Conservation (phyloP, 352 stramenopile genomes). For the Phytophthora citricola region DNA sequence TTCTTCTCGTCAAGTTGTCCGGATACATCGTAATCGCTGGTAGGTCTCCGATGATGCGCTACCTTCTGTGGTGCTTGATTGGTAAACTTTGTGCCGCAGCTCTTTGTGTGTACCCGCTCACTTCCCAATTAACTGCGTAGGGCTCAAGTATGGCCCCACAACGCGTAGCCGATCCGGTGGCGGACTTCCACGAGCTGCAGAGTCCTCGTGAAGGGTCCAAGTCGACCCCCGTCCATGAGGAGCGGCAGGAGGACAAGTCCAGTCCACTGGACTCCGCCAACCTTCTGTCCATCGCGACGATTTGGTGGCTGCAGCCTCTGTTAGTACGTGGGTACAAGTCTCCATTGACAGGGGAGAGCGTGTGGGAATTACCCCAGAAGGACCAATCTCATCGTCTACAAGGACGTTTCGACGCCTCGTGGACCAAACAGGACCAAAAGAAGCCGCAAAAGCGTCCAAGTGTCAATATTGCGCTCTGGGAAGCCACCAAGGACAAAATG, state of each 20-base stretch:
- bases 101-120: background rate
- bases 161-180: background rate
- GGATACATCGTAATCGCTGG: no score
- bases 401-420: conserved; percentile 52
- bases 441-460: conserved; percentile 21
- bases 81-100: conserved; percentile 1
- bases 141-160: conserved; percentile 11
- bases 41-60: background rate
- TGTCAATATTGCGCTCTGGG: conserved; percentile 61
- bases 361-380: conserved; percentile 52
- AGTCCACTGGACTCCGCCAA: conserved; percentile 49
- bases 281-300: conserved; percentile 50
- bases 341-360: conserved; percentile 42
- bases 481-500: conserved; percentile 48
- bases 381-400: conserved; percentile 53
- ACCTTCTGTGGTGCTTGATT: conserved; percentile 1
- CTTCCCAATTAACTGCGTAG: conserved; percentile 12
- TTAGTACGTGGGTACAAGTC: conserved; percentile 39
- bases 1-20: no score
- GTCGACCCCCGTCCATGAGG: background rate
- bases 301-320: conserved; percentile 65
- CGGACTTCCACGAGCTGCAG: conserved; percentile 16
- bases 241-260: conserved; percentile 3
- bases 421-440: conserved; percentile 25
- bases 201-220: conserved; percentile 6